Evolutionary conservation across 495 filamentous ascomycete species (phyloP).

Genomic region (Lepraria neglecta): DNA sequence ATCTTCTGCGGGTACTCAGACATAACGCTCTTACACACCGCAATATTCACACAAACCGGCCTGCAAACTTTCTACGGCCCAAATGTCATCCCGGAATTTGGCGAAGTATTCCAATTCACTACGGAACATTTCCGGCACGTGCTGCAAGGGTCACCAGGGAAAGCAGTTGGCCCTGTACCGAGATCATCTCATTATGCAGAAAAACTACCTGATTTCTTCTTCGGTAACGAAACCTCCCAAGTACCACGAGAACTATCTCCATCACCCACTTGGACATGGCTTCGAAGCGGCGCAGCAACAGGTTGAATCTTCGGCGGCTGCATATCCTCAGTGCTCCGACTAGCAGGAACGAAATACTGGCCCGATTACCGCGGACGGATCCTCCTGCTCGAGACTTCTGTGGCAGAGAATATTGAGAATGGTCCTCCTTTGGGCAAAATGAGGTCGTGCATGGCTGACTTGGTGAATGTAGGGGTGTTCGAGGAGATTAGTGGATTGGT

Average conservation of each 20-base stretch:
- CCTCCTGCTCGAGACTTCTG: background rate
- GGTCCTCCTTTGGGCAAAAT: background rate
- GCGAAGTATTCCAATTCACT: background rate
- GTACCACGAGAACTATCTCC: background rate
- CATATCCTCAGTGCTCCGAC: background rate
- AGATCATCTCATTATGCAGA: background rate
- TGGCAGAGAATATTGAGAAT: background rate
- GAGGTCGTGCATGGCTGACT: background rate
- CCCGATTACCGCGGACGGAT: background rate
- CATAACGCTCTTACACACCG: background rate
- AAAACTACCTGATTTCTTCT: background rate
- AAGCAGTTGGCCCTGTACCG: background rate
- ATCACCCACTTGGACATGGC: background rate
- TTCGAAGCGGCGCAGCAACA: background rate
- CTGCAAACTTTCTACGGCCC: constrained; percentile 1
- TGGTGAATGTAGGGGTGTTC: background rate
- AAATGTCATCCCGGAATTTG: background rate
- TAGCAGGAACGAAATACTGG: background rate
- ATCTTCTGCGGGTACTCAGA: constrained; percentile 5
- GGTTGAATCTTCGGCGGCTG: background rate
- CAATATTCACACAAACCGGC: background rate
- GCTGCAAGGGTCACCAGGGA: background rate
- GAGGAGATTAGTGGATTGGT: background rate
- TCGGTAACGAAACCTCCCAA: background rate
- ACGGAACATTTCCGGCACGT: background rate